Evolutionary conservation across 2,329 filamentous ascomycete genomes (phyloP), one percentile per base, ranked within the genome.

Genomic region (Colletotrichum coccodes): DNA sequence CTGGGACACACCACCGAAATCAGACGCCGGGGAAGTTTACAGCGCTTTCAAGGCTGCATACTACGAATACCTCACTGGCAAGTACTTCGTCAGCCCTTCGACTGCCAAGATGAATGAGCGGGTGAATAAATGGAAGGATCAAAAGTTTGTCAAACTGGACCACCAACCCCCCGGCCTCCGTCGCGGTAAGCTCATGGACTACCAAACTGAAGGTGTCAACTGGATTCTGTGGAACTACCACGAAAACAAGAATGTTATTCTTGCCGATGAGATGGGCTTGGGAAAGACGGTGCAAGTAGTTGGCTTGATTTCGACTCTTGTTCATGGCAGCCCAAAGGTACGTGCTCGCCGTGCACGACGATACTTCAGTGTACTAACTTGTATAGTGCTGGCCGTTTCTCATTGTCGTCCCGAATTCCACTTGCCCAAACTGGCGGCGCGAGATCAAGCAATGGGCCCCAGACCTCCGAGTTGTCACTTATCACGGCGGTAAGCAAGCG

Each of bases 241-340:
- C 74, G 85, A 88, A 58, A 86, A 91, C 73, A 91, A 93, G 76
- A 98, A 96, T 75, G 92, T 94, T 32, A 95, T 98, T 67, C 87
- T 98, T 7, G 96, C 96, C 0, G 96, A 99, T 76, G 96, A 99
- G 77, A 99, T 99, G 96, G 96, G 96, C 46, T 88, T 99, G 2
- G 96, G 96, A 36, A 99, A 99, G 83, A 99, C 96, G 0, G 94
- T 99, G 36, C 96, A 99, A 77, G 90, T 98, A 60, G 92, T 98
- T 69, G 89, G 91, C 3, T 88, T 97, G 71, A 87, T 98, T 69
- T 90, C 93, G 1, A 90, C 91, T 0, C 81, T 98, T 42, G 86
- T 92, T 28, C 86, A 92, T 70, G 87, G 91, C 59, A 80, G 80
- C n/a, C 89, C 89, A 6, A 83, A 88, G 72, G 81, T 81, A 76